A percentile compares a stretch with the other conserved stretches of the same genome.
phyloP scores from a whole-genome alignment of 2,329 filamentous ascomycete genomes.

The Diatrype stigma region DNA sequence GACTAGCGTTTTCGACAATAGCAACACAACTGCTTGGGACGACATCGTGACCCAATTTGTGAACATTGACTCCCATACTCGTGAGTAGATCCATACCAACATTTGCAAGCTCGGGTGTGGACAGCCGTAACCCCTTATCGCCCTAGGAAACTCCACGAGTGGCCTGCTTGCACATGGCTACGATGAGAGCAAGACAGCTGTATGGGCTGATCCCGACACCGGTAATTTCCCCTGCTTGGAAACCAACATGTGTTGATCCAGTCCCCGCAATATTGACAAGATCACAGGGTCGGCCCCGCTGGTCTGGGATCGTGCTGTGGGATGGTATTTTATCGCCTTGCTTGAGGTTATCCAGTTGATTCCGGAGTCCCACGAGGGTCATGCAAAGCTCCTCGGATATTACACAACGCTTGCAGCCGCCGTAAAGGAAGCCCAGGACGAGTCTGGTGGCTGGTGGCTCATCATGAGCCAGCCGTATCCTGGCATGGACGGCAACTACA shows the following conservation, averaged over 20 bases:
- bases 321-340: constrained; percentile 47
- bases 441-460: constrained; percentile 52
- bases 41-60: constrained; percentile 35
- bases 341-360: constrained; percentile 44
- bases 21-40: constrained; percentile 33
- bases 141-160: constrained; percentile 24
- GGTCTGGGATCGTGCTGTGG: constrained; percentile 48
- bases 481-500: constrained; percentile 50
- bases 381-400: constrained; percentile 33
- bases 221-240: no score
- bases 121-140: background rate
- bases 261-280: no score
- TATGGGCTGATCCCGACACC: constrained; percentile 43
- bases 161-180: constrained; percentile 49
- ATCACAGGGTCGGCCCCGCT: constrained; percentile 43
- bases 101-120: background rate
- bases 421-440: constrained; percentile 38
- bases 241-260: no score
- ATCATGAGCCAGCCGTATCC: constrained; percentile 48
- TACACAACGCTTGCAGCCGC: constrained; percentile 37
- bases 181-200: constrained; percentile 40
- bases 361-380: constrained; percentile 31
- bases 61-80: constrained; percentile 34
- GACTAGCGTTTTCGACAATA: constrained; percentile 26
- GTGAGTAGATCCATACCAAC: constrained; percentile 9